Conservation (phyloP, 2,329 filamentous ascomycete genomes). For the Cercospora sp. region DNA sequence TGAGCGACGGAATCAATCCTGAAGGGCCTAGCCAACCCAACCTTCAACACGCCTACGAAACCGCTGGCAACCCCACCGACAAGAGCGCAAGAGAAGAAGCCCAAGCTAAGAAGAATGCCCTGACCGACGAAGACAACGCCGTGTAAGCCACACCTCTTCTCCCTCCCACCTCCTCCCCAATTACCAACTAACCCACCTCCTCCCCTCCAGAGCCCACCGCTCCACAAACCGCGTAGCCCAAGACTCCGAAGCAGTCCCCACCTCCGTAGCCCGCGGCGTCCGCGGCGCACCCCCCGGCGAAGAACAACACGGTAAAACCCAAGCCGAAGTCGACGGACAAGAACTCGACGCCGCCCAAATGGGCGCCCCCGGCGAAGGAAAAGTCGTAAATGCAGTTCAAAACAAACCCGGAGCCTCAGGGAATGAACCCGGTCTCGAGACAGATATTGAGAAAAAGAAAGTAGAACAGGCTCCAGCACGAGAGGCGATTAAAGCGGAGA, state of each 20-base stretch:
- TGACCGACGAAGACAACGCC: conserved; percentile 31
- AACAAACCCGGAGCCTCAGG: conserved; percentile 40
- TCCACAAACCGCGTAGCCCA: conserved; percentile 37
- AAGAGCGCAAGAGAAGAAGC: conserved; percentile 44
- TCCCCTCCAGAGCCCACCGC: conserved; percentile 38
- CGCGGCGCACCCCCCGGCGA: conserved; percentile 48
- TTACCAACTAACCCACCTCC: neutral
- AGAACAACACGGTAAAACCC: conserved; percentile 43
- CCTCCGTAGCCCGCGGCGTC: conserved; percentile 45
- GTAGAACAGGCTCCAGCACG: conserved; percentile 48
- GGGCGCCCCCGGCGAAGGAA: conserved; percentile 50
- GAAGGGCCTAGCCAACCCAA: conserved; percentile 48
- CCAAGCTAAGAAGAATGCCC: conserved; percentile 39
- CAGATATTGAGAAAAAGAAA: conserved; percentile 53
- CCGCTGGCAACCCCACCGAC: conserved; percentile 48
- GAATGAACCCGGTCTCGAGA: conserved; percentile 44
- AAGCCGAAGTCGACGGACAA: conserved; percentile 47
- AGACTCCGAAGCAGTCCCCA: conserved; percentile 40
- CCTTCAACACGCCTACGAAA: conserved; percentile 48
- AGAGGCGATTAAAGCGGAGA: conserved; percentile 44
- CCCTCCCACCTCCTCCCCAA: neutral
- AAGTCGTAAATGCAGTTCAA: conserved; percentile 46
- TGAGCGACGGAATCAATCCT: conserved; percentile 42
- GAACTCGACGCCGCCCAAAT: conserved; percentile 52
- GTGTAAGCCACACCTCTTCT: conserved; percentile 21